Evolutionary conservation across 345 rosid species (phyloP), one percentile per base, ranked within the genome.

Genomic region (Murraya paniculata): DNA sequence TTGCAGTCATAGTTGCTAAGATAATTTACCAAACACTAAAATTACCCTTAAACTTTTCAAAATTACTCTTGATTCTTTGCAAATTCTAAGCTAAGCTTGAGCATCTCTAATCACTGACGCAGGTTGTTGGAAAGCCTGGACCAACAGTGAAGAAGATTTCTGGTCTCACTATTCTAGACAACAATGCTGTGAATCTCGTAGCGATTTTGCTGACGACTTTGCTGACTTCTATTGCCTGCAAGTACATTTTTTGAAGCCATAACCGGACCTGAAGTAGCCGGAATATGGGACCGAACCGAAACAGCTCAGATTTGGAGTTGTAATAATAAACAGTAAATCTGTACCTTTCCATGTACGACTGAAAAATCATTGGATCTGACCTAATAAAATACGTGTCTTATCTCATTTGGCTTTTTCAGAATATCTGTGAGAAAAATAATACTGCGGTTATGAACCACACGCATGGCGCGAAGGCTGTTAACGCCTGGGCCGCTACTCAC

Each of bases 101-200:
- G 68, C 22, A 39, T 60, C 58, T 11, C 5, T 48, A n/a, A 56
- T 41, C 7, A n/a, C 73, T 31, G 62, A 79, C 78, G 81, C 90
- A 95, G 99, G 90, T 93, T 81, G 99, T 93, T 13, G 93, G 94
- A 70, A 93, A 89, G 86, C 92, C 95, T 11, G 99, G 97, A 60
- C 97, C 97, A 35, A 94, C 98, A 0, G 99, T 96, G 78, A 92
- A 85, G 90, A 96, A 82, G 85, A 93, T 96, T 13, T 87, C 98
- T 19, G 99, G 97, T 48, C 81, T 96, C 22, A 81, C 85, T 79
- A 82, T 92, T 83, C 94, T 96, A 25, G 99, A 96, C 88, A 96
- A 96, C 93, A 91, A 96, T 78, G 89, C 87, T 2, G 99, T 96
- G 79, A 93, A 96, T 87, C 86, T 93, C 16, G 97, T 93, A 62